Base-by-base conservation (phyloP, 805 yeast genomes). In the Yarrowia sp. region DNA sequence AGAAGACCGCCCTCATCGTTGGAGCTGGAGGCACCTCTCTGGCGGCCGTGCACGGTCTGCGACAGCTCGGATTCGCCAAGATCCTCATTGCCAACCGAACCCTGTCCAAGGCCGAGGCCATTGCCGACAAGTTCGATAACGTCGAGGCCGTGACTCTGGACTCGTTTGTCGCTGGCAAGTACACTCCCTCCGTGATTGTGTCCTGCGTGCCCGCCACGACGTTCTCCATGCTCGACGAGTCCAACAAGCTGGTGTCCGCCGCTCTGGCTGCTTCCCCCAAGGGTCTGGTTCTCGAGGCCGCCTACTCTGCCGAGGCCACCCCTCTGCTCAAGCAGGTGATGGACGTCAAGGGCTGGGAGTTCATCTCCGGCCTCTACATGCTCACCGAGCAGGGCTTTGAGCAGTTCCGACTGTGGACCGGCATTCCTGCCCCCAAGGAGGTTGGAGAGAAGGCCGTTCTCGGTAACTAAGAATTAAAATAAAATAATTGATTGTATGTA, bases 1-100 rank as follows among this genome's bases (percentile, higher is more conserved):
- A 47, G 85, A 47, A 78, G 78, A 24, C 74, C 72, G 98, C 97
- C 39, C 79, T 93, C 69, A 89, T 95, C 53, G 82, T 95, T 71
- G 99, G 99, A 64, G 97, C 97, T 20, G 99, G 99, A 49, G 99
- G 99, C 52, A 93, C 99, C 33, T 88, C 97, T 0, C 85, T 97
- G 74, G 97, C 99, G 49, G 98, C 98, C 0, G 86, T 91, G 15
- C 92, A 85, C 76, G 98, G 99, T 0, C 82, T 95, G 71, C 85
- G 86, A 74, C 74, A 85, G 70, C 79, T 94, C 81, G 97, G 97
- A 2, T 91, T 96, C 77, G 72, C 79, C 24, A 86, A 82, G 72
- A 90, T 94, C 69, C 92, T 87, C 79, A 81, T 94, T 81, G 76
- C 91, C 69, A 94, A 93, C 80, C 86, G 98, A 76, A 92, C 97